Base-by-base conservation (phyloP, 805 yeast genomes). In the Millerozyma miso region DNA sequence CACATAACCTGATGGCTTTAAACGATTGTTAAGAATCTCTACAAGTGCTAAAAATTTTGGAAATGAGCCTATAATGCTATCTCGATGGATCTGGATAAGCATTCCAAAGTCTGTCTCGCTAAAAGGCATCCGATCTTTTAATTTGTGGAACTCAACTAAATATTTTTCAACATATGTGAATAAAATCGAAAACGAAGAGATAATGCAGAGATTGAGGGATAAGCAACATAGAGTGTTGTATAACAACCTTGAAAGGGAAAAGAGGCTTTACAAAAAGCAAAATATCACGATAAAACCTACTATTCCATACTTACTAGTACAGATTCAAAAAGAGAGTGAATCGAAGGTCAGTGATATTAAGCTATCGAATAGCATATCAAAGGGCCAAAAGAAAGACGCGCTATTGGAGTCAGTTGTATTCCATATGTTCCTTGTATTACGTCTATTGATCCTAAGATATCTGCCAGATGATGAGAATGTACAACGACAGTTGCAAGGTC, bases 201-300 rank as follows among this genome's bases (percentile, higher is more conserved):
- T 41, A 5, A 23, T 38, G 13, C 33, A 45, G 14, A 42, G 55
- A 39, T 42, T 49, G 3, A 15, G 45, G 37, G 61, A 56, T 36
- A 51, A 49, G 43, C 45, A 34, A 20, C 62, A 55, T 42, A 47
- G 59, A 18, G 33, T 46, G 12, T 35, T 40, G 10, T 50, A 44
- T n/a, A 47, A 52, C 40, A 26, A 44, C 15, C 33, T 52, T 18
- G 48, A 43, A 8, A 45, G 52, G 37, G 44, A 51, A 14, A 43
- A 42, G 7, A 23, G 10, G 2, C 19, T 37, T n/a, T 53, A 55
- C 34, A 40, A 42, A 2, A 48, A 41, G 35, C 12, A 36, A 23
- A 33, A 31, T 3, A 39, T 42, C 12, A 39, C 23, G 20, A 39
- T 50, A 12, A 34, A 44, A 18, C 50, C 52, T 7, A 46, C 41